Evolutionary conservation across 441 rosid species (phyloP).

Genomic region (Cnidoscolus chayamansa): DNA sequence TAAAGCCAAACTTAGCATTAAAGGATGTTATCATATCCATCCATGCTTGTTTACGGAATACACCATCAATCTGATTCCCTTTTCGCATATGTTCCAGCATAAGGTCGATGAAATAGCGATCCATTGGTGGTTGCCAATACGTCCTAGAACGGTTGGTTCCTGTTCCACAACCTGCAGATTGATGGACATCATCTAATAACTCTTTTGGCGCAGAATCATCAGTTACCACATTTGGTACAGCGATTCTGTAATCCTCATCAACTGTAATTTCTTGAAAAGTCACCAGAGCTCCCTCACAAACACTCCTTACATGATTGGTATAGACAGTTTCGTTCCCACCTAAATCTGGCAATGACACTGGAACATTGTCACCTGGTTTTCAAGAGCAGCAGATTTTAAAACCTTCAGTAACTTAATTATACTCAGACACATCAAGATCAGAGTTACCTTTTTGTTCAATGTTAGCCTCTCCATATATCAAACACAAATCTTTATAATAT

Average conservation of each 20-base stretch:
- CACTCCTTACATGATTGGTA: constrained; percentile 21
- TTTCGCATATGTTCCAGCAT: constrained; percentile 69
- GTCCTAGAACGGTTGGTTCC: constrained; percentile 52
- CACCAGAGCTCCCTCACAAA: constrained; percentile 32
- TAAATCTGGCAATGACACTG: constrained; percentile 24
- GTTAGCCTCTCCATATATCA: constrained; percentile 49
- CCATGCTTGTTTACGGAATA: constrained; percentile 75
- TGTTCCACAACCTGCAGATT: constrained; percentile 19
- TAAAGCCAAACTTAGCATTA: constrained; percentile 62
- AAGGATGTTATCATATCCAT: constrained; percentile 60
- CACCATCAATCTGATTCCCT: constrained; percentile 75
- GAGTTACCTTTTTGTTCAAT: constrained; percentile 50
- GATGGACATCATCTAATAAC: constrained; percentile 28
- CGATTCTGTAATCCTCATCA: constrained; percentile 38
- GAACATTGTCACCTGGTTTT: constrained; percentile 32
- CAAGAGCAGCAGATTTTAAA: constrained; percentile 18
- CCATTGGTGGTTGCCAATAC: constrained; percentile 87
- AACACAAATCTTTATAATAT: constrained; percentile 57
- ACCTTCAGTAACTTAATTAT: neutral
- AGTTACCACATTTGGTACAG: constrained; percentile 31
- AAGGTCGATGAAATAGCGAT: constrained; percentile 66
- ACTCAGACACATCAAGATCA: constrained; percentile 10
- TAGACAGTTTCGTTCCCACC: constrained; percentile 25
- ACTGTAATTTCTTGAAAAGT: constrained; percentile 30
- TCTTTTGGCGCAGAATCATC: constrained; percentile 37